A percentile compares a stretch with the other conserved stretches of the same genome.
Evolutionary conservation across 164 flowering plant genomes (phyloP).

Genomic region (Stephania cephalantha): DNA sequence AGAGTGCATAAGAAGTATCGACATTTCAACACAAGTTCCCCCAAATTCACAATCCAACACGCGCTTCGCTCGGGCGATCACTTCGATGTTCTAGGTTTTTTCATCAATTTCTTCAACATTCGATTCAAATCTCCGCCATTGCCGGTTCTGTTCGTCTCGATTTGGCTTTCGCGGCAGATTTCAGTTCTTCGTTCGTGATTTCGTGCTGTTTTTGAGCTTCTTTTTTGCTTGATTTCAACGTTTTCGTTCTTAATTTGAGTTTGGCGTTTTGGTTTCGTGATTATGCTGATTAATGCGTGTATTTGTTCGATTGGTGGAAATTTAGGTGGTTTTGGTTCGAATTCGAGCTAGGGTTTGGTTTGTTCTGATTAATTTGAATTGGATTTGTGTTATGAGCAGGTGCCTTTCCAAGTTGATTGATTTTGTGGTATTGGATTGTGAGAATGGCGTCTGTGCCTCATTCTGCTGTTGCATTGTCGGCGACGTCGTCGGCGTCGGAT

Average conservation of each 20-base stretch:
- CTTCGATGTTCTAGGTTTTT: slow-evolving; percentile 21
- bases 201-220: background rate
- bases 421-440: background rate
- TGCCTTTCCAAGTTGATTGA: background rate
- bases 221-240: background rate
- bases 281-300: background rate
- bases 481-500: slow-evolving; percentile 54
- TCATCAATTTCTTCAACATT: background rate
- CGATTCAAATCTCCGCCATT: background rate
- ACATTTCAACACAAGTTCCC: slow-evolving; percentile 7
- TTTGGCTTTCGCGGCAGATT: background rate
- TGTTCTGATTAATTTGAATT: background rate
- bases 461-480: slow-evolving; percentile 31
- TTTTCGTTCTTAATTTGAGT: background rate
- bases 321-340: background rate
- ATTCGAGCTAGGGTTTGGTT: background rate
- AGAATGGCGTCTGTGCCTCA: slow-evolving; percentile 52
- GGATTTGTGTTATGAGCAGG: background rate
- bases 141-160: background rate
- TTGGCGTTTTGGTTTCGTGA: background rate
- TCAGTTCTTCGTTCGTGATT: background rate
- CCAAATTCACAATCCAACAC: no score
- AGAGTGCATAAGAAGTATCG: slow-evolving; percentile 40
- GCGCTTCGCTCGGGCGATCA: slow-evolving; percentile 11
- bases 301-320: background rate